Evolutionary conservation across 352 stramenopile species (phyloP).

Genomic region (Phytophthora capsici): DNA sequence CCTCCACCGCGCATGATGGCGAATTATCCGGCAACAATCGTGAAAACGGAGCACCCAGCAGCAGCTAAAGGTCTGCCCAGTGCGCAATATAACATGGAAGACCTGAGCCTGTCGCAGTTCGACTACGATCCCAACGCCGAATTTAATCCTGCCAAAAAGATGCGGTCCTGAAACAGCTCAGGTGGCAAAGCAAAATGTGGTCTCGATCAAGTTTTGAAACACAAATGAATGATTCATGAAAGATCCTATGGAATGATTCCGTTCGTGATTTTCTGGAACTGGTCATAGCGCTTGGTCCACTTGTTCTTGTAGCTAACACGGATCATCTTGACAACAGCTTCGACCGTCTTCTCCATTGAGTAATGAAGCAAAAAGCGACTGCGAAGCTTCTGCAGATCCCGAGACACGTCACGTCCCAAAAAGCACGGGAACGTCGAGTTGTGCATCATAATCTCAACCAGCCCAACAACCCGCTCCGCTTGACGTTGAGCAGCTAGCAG

Average conservation of each 20-base stretch:
- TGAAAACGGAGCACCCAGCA: conserved; percentile 31
- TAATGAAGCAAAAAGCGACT: conserved; percentile 66
- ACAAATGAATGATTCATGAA: conserved; percentile 22
- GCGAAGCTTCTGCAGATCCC: conserved; percentile 77
- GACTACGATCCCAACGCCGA: conserved; percentile 68
- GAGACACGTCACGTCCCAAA: conserved; percentile 88
- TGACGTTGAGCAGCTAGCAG: conserved; percentile 64
- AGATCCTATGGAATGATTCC: conserved; percentile 72
- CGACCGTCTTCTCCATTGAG: conserved; percentile 72
- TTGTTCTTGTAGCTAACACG: conserved; percentile 93
- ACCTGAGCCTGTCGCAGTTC: conserved; percentile 86
- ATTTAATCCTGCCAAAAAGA: conserved; percentile 42
- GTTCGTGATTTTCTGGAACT: conserved; percentile 94
- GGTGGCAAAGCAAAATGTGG: neutral
- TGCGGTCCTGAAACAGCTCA: conserved; percentile 38
- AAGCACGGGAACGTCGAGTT: conserved; percentile 85
- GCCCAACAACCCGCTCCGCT: conserved; percentile 65
- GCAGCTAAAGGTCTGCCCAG: conserved; percentile 20
- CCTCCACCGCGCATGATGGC: conserved; percentile 53
- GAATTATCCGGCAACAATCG: conserved; percentile 26
- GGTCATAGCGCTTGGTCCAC: conserved; percentile 94
- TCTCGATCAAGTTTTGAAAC: conserved; percentile 6
- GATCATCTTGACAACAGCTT: conserved; percentile 87
- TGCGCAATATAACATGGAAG: conserved; percentile 75
- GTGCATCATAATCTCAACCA: conserved; percentile 87